A percentile compares a stretch with the other conserved stretches of the same genome.
phyloP scores from a whole-genome alignment of 352 stramenopile genomes.

The Globisporangium okanoganense region DNA sequence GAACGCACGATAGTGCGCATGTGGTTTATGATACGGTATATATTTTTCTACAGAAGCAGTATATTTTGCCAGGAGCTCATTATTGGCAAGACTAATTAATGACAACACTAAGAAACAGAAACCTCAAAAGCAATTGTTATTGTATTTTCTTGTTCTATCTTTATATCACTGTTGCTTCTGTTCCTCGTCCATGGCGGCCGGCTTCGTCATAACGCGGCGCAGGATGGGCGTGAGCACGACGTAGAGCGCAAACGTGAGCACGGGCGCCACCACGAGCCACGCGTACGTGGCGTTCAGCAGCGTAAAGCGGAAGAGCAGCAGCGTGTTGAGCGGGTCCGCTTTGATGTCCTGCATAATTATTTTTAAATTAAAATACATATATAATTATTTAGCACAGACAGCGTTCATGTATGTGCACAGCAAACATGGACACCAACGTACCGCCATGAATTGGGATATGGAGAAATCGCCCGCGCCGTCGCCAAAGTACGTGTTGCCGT shows the following conservation, averaged over 20 bases:
- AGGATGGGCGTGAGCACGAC: constrained; percentile 62
- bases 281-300: constrained; percentile 77
- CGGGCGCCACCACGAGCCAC: constrained; percentile 62
- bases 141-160: not conserved
- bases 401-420: not conserved
- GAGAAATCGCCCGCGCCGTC: constrained; percentile 60
- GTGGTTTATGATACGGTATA: too few species aligned
- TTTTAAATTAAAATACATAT: not conserved
- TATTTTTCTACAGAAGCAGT: too few species aligned
- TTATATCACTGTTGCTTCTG: constrained; percentile 23
- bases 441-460: constrained; percentile 57
- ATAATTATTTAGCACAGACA: too few species aligned
- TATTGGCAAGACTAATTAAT: too few species aligned
- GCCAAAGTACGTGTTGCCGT: constrained; percentile 48
- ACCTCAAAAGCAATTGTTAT: not conserved
- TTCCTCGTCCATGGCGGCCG: constrained; percentile 18
- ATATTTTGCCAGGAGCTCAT: too few species aligned
- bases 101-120: too few species aligned
- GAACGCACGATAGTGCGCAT: too few species aligned
- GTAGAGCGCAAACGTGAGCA: constrained; percentile 67
- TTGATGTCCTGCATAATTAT: constrained; percentile 44
- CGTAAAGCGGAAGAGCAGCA: constrained; percentile 77
- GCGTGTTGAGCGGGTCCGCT: constrained; percentile 65
- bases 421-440: constrained; percentile 11
- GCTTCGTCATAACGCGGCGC: constrained; percentile 61